phyloP scores from a whole-genome alignment of 2,329 filamentous ascomycete species.

The Alternaria dauci region DNA sequence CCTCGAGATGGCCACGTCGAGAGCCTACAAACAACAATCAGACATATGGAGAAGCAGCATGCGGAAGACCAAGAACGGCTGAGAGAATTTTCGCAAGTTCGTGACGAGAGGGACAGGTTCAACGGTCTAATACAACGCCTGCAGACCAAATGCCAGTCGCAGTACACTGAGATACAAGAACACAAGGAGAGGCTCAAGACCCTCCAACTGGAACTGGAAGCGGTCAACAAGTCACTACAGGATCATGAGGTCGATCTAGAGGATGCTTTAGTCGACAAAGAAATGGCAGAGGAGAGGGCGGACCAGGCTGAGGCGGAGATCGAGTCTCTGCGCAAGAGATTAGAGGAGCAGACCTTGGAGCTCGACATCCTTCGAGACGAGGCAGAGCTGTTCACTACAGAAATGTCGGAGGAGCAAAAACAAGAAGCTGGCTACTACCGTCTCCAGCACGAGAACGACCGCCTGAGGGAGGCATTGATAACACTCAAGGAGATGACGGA shows the following conservation, averaged over 20 bases:
- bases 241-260: constrained; percentile 88
- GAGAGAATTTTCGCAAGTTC: constrained; percentile 77
- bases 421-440: constrained; percentile 88
- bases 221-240: constrained; percentile 76
- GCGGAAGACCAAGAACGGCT: constrained; percentile 85
- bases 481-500: constrained; percentile 86
- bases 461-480: constrained; percentile 84
- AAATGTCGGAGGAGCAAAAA: constrained; percentile 87
- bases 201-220: constrained; percentile 72
- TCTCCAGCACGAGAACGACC: constrained; percentile 88
- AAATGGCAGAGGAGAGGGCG: constrained; percentile 94
- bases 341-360: constrained; percentile 87
- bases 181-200: constrained; percentile 81
- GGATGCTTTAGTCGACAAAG: constrained; percentile 85
- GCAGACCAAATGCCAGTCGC: constrained; percentile 85
- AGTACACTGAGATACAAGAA: constrained; percentile 80
- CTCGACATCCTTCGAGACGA: constrained; percentile 87
- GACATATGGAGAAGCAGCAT: constrained; percentile 85
- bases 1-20: constrained; percentile 64
- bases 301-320: constrained; percentile 84
- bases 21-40: constrained; percentile 86
- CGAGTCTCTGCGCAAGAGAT: constrained; percentile 75
- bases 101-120: constrained; percentile 79
- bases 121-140: constrained; percentile 89
- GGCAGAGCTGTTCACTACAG: constrained; percentile 81